Percentiles rank a stretch among this genome's conserved stretches.
Conservation (phyloP, 345 rosid genomes). For the Acer saccharum region DNA sequence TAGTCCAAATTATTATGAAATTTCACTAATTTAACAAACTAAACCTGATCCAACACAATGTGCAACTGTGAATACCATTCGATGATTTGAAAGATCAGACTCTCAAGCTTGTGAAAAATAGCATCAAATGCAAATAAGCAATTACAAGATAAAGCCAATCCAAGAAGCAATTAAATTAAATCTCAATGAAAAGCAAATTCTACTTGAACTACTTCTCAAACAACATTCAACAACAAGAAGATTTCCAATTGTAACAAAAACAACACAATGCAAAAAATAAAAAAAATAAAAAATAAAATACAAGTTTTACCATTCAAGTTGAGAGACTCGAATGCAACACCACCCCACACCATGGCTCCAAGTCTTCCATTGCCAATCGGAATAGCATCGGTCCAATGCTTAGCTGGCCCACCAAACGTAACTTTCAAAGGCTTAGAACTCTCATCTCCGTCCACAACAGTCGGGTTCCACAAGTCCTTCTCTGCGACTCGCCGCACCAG, state of each 20-base stretch:
- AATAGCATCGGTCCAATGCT: conserved; percentile 85
- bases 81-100: background rate
- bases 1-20: background rate
- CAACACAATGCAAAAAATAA: background rate
- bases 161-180: background rate
- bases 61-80: background rate
- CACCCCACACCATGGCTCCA: conserved; percentile 97
- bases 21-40: background rate
- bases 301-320: conserved; percentile 67
- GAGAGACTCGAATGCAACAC: conserved; percentile 66
- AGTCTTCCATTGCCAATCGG: conserved; percentile 94
- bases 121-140: too few relatives aligned
- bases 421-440: conserved; percentile 56
- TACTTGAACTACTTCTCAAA: background rate
- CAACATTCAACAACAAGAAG: background rate
- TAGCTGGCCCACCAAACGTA: conserved; percentile 68
- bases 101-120: too few relatives aligned
- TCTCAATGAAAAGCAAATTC: background rate
- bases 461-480: conserved; percentile 50
- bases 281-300: too few relatives aligned
- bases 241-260: background rate
- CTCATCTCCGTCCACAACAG: conserved; percentile 28
- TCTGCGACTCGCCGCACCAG: conserved; percentile 48
- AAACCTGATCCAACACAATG: background rate
- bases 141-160: too few relatives aligned